Base-by-base conservation (phyloP, 2,329 filamentous ascomycete species). In the Diaporthe destruens region DNA sequence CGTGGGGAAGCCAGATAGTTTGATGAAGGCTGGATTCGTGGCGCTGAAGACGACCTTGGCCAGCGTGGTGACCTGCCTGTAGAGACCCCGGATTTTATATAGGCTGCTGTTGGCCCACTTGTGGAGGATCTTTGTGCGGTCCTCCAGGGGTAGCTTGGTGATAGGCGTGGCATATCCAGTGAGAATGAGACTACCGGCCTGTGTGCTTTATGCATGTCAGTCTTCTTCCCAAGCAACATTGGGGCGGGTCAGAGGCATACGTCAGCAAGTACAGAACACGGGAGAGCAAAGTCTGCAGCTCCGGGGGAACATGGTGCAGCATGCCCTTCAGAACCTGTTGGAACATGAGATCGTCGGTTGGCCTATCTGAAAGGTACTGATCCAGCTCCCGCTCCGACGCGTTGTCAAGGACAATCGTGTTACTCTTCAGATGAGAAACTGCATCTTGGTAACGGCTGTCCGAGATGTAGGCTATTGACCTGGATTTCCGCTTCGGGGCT, bases 101-200 rank as follows among this genome's bases (percentile, higher is more conserved):
- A 88, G 77, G 29, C 84, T 81, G 18, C 86, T 84, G 6, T 78
- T 82, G 4, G 82, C 77, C 88, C 88, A 90, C 61, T 78, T 76
- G 36, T 83, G 78, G 7, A 90, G 74, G 36, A 90, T 57, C 29
- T 69, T 44, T 14, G 63, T 70, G 51, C 74, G 74, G 39, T 72
- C 69, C 16, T 69, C 42, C 4, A 75, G 42, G 14, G 73, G 55
- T 12, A 75, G 71, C 16, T 59, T 47, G 20, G 71, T 59, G 1
- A 75, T 65, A 39, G 74, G 71, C 2, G 73, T 74, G n/a, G 42
- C 11, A 16, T 72, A 59, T 25, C 71, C 69, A 25, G 74, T 75
- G 18, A 75, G 68, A 12, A 74, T 3, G 20, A 71, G 51, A 29
- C 66, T 66, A 11, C 65, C 67, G 18, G 69, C 57, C 29, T 71